Conservation (phyloP, 176 grass and related monocot genomes). For the Musa acuminata region DNA sequence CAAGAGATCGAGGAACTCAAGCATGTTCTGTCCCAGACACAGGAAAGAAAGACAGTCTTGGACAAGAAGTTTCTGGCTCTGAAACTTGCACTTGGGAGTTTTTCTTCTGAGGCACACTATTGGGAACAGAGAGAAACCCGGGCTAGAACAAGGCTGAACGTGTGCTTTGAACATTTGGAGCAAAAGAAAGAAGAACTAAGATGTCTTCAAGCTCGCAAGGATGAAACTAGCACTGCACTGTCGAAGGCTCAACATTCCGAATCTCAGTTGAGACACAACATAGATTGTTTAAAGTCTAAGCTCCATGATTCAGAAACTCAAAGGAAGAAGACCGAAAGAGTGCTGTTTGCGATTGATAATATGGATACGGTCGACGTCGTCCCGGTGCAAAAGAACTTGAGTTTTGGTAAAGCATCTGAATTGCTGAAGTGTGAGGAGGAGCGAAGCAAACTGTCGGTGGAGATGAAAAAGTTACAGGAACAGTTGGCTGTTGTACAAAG, state of each 20-base stretch:
- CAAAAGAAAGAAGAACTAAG: constrained; percentile 58
- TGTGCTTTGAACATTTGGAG: constrained; percentile 34
- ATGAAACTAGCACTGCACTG: constrained; percentile 22
- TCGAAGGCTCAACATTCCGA: constrained; percentile 43
- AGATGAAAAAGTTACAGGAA: constrained; percentile 45
- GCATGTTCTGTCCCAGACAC: constrained; percentile 28
- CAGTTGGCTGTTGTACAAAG: constrained; percentile 41
- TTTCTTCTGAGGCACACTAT: constrained; percentile 36
- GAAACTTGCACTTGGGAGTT: constrained; percentile 27
- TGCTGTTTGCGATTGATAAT: constrained; percentile 71
- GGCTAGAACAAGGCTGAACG: constrained; percentile 32
- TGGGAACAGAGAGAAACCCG: constrained; percentile 36
- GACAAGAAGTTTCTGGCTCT: constrained; percentile 39
- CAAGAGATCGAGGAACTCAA: constrained; percentile 32
- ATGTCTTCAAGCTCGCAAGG: constrained; percentile 28
- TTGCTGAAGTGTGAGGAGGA: constrained; percentile 80
- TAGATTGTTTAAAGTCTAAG: constrained; percentile 62
- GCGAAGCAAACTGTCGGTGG: constrained; percentile 32
- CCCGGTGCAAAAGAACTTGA: constrained; percentile 24
- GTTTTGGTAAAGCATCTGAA: constrained; percentile 60
- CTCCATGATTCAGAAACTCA: constrained; percentile 47
- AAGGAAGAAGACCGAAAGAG: constrained; percentile 65
- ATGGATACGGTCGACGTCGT: constrained; percentile 13
- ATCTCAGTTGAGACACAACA: constrained; percentile 51
- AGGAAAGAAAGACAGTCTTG: constrained; percentile 36